phyloP scores from a whole-genome alignment of 495 filamentous ascomycete genomes.

The Margaritispora aquatica region DNA sequence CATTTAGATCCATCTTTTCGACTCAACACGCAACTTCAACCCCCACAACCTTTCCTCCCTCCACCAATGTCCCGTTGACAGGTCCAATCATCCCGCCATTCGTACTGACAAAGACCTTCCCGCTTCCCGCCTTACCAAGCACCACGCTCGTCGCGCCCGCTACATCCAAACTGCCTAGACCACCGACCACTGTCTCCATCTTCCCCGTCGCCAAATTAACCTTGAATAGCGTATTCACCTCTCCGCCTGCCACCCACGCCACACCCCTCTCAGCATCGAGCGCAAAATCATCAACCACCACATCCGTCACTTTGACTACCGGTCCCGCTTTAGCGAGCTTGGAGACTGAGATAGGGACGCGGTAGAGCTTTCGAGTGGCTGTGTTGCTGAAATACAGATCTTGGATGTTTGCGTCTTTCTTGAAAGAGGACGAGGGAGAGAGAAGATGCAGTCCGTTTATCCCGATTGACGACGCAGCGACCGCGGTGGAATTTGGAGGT shows the following conservation, averaged over 20 bases:
- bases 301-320: conserved; percentile 5
- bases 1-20: too few relatives aligned
- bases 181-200: conserved; percentile 19
- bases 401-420: background rate
- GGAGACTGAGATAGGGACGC: conserved; percentile 3
- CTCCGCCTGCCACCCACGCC: conserved; percentile 14
- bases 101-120: conserved; percentile 6
- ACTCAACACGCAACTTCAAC: conserved; percentile 3
- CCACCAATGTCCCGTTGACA: conserved; percentile 12
- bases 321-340: background rate
- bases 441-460: conserved; percentile 14
- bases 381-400: conserved; percentile 7
- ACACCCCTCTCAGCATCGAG: conserved; percentile 20
- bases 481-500: background rate
- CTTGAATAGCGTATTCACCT: conserved; percentile 12
- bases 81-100: conserved; percentile 2
- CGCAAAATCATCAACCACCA: conserved; percentile 25
- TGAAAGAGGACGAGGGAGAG: too few relatives aligned
- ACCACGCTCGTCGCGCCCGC: conserved; percentile 11
- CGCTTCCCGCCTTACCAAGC: conserved; percentile 6
- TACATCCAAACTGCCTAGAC: conserved; percentile 6
- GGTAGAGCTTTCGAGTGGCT: background rate
- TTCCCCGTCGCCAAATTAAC: conserved; percentile 21
- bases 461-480: background rate
- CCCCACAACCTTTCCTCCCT: conserved; percentile 17